phyloP scores from a whole-genome alignment of 495 filamentous ascomycete species.

The Tuber umbilicatum region DNA sequence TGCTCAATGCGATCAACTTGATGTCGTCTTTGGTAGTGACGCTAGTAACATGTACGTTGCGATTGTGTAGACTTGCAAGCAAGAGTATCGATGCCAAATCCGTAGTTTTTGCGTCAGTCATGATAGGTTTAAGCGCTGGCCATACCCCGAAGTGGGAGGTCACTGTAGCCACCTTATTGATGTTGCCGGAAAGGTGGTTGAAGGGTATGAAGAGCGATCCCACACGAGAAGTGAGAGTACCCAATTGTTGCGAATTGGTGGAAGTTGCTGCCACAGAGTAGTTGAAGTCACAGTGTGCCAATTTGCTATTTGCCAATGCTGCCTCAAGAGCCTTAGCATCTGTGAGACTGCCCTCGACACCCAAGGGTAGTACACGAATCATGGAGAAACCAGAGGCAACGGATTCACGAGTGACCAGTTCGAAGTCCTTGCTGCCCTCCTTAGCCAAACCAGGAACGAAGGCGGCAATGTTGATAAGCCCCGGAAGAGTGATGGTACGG shows the following conservation, averaged over 20 bases:
- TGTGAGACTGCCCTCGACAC: slow-evolving; percentile 64
- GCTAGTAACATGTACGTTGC: slow-evolving; percentile 77
- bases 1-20: slow-evolving; percentile 68
- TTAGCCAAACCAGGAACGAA: slow-evolving; percentile 69
- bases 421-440: slow-evolving; percentile 60
- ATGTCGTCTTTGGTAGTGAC: slow-evolving; percentile 80
- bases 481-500: slow-evolving; percentile 66
- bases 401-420: slow-evolving; percentile 65
- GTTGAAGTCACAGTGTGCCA: slow-evolving; percentile 74
- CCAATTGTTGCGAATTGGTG: slow-evolving; percentile 67
- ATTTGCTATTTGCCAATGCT: slow-evolving; percentile 68
- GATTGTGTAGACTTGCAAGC: slow-evolving; percentile 72
- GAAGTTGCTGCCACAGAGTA: slow-evolving; percentile 77
- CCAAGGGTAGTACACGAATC: slow-evolving; percentile 75
- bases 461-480: slow-evolving; percentile 70
- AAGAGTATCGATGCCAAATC: slow-evolving; percentile 74
- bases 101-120: slow-evolving; percentile 78
- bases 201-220: slow-evolving; percentile 83
- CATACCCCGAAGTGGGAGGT: slow-evolving; percentile 74
- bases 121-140: slow-evolving; percentile 74
- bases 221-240: slow-evolving; percentile 64
- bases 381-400: slow-evolving; percentile 74
- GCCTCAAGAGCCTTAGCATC: slow-evolving; percentile 65
- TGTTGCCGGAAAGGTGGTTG: slow-evolving; percentile 78
- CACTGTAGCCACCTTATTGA: slow-evolving; percentile 77